Evolutionary conservation across 2,329 filamentous ascomycete species (phyloP).

Genomic region (Tolypocladium guangdongense): DNA sequence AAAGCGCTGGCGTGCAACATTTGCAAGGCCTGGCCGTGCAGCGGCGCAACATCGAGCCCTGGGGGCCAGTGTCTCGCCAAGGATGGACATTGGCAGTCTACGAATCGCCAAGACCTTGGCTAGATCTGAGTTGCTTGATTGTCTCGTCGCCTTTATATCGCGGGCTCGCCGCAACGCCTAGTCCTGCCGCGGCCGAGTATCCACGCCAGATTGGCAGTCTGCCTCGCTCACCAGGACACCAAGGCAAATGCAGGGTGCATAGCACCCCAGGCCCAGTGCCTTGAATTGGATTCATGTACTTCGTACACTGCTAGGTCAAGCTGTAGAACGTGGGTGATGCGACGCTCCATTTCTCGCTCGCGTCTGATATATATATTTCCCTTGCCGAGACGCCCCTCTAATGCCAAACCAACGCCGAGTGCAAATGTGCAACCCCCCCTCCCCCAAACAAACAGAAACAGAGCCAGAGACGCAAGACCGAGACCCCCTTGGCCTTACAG

Average conservation of each 20-base stretch:
- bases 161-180: not conserved
- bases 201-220: not conserved
- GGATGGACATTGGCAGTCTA: no score
- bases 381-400: not conserved
- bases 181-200: not conserved
- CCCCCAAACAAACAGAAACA: no score
- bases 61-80: no score
- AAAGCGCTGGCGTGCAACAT: not conserved
- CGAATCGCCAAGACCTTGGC: no score
- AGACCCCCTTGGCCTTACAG: not conserved
- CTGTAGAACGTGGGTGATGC: no score
- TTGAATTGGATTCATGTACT: not conserved
- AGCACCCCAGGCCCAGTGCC: not conserved
- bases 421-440: not conserved
- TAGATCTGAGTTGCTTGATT: no score
- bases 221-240: not conserved
- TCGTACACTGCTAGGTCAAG: not conserved
- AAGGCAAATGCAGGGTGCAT: not conserved
- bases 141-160: no score
- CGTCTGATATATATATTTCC: not conserved
- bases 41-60: no score
- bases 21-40: not conserved
- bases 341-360: not conserved
- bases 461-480: not conserved
- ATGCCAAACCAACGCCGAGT: not conserved